Conservation (phyloP, 129 eudicot genomes). For the Chrysanthemum lavandulifolium region DNA sequence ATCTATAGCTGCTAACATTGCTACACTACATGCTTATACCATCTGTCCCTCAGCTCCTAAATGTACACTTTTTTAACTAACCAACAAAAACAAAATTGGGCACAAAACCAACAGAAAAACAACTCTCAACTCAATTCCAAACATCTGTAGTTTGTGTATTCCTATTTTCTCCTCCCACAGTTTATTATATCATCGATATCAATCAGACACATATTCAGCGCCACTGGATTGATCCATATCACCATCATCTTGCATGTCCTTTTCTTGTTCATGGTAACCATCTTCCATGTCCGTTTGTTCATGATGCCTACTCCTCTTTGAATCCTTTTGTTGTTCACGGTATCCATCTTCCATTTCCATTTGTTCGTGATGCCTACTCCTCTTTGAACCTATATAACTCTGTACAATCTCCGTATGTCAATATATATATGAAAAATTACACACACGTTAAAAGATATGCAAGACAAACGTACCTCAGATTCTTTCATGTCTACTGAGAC, state of each 20-base stretch:
- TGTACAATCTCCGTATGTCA: slow-evolving; percentile 24
- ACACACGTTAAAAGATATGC: too few species aligned
- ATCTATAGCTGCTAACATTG: too few species aligned
- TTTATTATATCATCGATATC: slow-evolving; percentile 5
- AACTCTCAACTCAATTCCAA: not conserved
- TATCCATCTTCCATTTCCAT: not conserved
- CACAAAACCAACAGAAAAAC: too few species aligned
- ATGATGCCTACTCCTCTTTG: slow-evolving; percentile 39
- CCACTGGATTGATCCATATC: slow-evolving; percentile 76
- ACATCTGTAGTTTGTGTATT: not conserved
- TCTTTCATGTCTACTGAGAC: slow-evolving; percentile 67
- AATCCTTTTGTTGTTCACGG: not conserved
- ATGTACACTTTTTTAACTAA: too few species aligned
- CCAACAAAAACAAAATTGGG: too few species aligned
- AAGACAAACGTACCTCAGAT: slow-evolving; percentile 38
- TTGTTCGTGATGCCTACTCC: slow-evolving; percentile 36
- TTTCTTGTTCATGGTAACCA: too few species aligned
- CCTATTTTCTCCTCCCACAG: not conserved
- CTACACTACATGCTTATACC: too few species aligned
- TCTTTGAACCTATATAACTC: slow-evolving; percentile 46
- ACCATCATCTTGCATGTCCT: slow-evolving; percentile 16
- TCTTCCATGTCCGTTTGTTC: slow-evolving; percentile 10
- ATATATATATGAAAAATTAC: not conserved
- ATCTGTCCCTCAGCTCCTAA: too few species aligned
- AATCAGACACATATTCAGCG: slow-evolving; percentile 68